Conservation (phyloP, 768 basidiomycete genomes). For the Gloeophyllum trabeum region DNA sequence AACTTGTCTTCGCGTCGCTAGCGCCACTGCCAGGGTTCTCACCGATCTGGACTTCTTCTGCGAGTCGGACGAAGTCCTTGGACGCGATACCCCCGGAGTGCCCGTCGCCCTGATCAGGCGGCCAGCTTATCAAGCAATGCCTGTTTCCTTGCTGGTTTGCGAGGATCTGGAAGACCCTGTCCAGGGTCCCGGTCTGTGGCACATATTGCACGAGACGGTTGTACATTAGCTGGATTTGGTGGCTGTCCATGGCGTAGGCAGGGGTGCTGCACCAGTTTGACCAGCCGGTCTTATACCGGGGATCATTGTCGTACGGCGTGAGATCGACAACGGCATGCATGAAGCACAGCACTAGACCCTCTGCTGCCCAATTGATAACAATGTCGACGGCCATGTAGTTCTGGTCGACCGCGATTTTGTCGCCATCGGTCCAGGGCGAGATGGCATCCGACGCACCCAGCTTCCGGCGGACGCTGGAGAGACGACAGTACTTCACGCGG, state of each 20-base stretch:
- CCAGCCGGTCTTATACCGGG: slow-evolving; percentile 64
- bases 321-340: slow-evolving; percentile 77
- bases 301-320: slow-evolving; percentile 61
- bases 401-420: slow-evolving; percentile 57
- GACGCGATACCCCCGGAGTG: slow-evolving; percentile 24
- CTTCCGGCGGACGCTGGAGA: slow-evolving; percentile 58
- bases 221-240: slow-evolving; percentile 50
- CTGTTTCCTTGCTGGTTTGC: slow-evolving; percentile 41
- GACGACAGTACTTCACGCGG: slow-evolving; percentile 70
- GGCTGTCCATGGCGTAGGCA: slow-evolving; percentile 28
- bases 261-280: slow-evolving; percentile 86
- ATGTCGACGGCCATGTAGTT: slow-evolving; percentile 84
- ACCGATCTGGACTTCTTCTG: slow-evolving; percentile 56
- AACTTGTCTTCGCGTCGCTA: slow-evolving; percentile 69
- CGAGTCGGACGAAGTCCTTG: slow-evolving; percentile 42
- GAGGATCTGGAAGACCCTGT: slow-evolving; percentile 73
- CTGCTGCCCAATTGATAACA: slow-evolving; percentile 83
- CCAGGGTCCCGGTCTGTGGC: slow-evolving; percentile 37
- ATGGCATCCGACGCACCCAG: slow-evolving; percentile 56
- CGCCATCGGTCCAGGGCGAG: slow-evolving; percentile 47
- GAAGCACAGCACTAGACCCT: slow-evolving; percentile 81
- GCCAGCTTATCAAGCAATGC: slow-evolving; percentile 63
- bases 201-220: slow-evolving; percentile 44
- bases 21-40: slow-evolving; percentile 35
- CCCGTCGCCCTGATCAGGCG: slow-evolving; percentile 40